phyloP scores from a whole-genome alignment of 192 early-diverging fungal genomes.

The Geranomyces michiganensis region DNA sequence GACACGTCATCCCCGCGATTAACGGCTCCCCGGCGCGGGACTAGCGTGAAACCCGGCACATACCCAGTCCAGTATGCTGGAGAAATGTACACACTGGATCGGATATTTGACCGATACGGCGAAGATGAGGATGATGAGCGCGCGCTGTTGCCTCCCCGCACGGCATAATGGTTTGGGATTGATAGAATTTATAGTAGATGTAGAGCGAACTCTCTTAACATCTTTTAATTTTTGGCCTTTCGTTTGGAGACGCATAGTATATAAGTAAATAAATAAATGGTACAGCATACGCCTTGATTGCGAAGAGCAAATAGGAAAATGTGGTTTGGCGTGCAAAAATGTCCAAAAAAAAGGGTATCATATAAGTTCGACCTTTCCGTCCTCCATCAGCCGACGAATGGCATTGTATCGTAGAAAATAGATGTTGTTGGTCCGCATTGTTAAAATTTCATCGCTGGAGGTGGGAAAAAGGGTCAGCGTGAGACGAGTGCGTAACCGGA shows the following conservation, averaged over 20 bases:
- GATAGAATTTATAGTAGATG: too few species aligned
- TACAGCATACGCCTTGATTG: too few species aligned
- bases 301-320: too few species aligned
- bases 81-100: constrained; percentile 1
- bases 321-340: too few species aligned
- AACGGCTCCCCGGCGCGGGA: not conserved
- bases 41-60: not conserved
- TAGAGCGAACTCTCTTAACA: too few species aligned
- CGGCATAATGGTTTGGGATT: too few species aligned
- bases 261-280: too few species aligned
- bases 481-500: too few species aligned
- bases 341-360: constrained; percentile 16
- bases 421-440: constrained; percentile 46
- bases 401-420: constrained; percentile 60
- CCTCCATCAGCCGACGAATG: constrained; percentile 46
- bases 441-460: constrained; percentile 38
- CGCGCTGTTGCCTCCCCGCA: too few species aligned
- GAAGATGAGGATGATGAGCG: too few species aligned
- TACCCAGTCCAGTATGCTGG: not conserved
- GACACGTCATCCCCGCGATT: not conserved
- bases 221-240: too few species aligned
- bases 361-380: constrained; percentile 55
- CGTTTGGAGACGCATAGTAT: too few species aligned
- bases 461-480: not conserved
- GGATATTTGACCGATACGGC: not conserved